Percentiles rank a stretch among this genome's conserved stretches.
phyloP scores from a whole-genome alignment of 2,329 filamentous ascomycete genomes.

The Myriosclerotinia scirpicola region DNA sequence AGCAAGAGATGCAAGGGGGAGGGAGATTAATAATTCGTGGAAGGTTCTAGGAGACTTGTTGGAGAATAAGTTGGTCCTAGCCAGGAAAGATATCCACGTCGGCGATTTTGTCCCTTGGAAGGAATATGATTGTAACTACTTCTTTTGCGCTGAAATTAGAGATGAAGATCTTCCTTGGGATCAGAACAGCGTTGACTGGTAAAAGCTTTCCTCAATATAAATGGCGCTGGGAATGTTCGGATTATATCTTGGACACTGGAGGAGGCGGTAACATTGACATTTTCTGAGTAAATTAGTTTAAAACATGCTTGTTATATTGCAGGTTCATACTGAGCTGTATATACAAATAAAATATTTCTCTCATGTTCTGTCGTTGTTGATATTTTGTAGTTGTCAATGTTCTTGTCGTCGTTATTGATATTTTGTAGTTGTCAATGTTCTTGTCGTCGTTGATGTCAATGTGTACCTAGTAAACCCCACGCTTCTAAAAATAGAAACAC shows the following conservation, averaged over 20 bases:
- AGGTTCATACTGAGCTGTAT: neutral
- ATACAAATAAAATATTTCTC: neutral
- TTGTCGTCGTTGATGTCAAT: neutral
- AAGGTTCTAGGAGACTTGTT: neutral
- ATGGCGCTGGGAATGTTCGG: neutral
- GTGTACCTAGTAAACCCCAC: neutral
- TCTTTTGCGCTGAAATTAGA: slow-evolving; percentile 17
- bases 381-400: too few species aligned
- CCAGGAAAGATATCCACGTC: neutral
- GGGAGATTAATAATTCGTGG: too few species aligned
- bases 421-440: neutral
- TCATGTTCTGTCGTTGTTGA: neutral
- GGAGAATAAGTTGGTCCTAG: neutral
- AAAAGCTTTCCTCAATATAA: neutral
- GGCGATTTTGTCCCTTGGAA: too few species aligned
- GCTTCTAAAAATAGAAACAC: slow-evolving; percentile 14
- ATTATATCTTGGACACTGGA: neutral
- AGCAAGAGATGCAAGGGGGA: too few species aligned
- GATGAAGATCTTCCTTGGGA: slow-evolving; percentile 26
- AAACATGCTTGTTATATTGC: neutral
- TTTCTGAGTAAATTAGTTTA: neutral
- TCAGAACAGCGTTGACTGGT: neutral
- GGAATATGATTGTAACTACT: neutral
- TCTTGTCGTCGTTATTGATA: too few species aligned
- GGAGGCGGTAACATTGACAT: neutral